phyloP scores from a whole-genome alignment of 1,139 yeast species.

The Groenewaldozyma auringiensis region DNA sequence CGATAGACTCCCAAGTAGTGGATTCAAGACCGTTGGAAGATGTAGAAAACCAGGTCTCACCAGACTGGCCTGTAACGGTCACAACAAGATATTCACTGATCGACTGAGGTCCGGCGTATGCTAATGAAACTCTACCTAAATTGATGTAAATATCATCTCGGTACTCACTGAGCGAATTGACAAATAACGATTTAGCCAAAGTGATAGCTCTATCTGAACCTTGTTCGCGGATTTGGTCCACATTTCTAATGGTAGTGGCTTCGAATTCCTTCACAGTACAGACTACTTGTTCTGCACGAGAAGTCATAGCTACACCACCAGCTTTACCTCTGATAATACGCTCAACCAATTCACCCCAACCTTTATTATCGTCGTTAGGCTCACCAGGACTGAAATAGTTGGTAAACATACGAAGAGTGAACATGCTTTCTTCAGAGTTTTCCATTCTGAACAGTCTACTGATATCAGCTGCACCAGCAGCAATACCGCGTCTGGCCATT shows the following conservation, averaged over 20 bases:
- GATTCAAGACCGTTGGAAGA: slow-evolving; percentile 57
- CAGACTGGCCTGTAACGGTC: slow-evolving; percentile 22
- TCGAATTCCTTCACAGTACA: slow-evolving; percentile 70
- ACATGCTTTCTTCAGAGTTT: slow-evolving; percentile 60
- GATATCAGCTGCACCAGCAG: slow-evolving; percentile 84
- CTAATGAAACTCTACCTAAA: slow-evolving; percentile 23
- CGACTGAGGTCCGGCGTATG: slow-evolving; percentile 10
- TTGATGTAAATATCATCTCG: slow-evolving; percentile 26
- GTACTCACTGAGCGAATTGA: slow-evolving; percentile 22
- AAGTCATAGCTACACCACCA: slow-evolving; percentile 70
- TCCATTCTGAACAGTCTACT: slow-evolving; percentile 67
- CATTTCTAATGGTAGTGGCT: slow-evolving; percentile 41
- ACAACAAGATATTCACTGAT: slow-evolving; percentile 18
- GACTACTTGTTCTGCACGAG: slow-evolving; percentile 67
- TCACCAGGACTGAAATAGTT: slow-evolving; percentile 43
- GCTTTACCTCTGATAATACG: slow-evolving; percentile 70
- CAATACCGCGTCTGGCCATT: slow-evolving; percentile 64
- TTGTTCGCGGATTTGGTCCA: slow-evolving; percentile 36
- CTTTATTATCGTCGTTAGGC: slow-evolving; percentile 44
- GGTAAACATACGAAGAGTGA: slow-evolving; percentile 64
- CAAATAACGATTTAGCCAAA: slow-evolving; percentile 23
- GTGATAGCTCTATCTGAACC: slow-evolving; percentile 26
- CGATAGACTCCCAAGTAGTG: slow-evolving; percentile 64
- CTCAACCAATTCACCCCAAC: slow-evolving; percentile 87
- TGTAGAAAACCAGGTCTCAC: slow-evolving; percentile 37